Evolutionary conservation across 2,329 filamentous ascomycete genomes (phyloP).

Genomic region (Verticillium dahliae): DNA sequence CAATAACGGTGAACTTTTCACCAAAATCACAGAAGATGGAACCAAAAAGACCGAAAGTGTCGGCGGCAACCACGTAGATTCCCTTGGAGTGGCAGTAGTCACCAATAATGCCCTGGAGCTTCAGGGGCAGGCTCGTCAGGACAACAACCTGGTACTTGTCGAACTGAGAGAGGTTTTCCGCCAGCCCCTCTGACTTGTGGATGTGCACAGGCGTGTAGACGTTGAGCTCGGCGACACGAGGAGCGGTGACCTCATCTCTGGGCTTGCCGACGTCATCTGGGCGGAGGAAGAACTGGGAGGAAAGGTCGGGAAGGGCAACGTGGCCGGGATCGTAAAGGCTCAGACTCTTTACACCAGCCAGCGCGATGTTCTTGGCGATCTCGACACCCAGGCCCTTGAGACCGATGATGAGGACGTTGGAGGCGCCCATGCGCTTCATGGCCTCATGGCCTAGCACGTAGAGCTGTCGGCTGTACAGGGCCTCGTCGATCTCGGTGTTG

Average conservation of each 20-base stretch:
- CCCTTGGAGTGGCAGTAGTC: conserved; percentile 93
- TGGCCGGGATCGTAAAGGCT: conserved; percentile 87
- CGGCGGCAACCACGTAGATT: conserved; percentile 81
- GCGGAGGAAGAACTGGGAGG: conserved; percentile 94
- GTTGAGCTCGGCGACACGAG: conserved; percentile 89
- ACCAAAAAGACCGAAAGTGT: conserved; percentile 91
- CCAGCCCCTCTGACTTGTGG: conserved; percentile 62
- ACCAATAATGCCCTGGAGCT: conserved; percentile 75
- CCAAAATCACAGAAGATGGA: conserved; percentile 97
- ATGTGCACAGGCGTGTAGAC: conserved; percentile 88
- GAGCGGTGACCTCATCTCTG: conserved; percentile 78
- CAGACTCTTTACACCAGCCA: conserved; percentile 95
- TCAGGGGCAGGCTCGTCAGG: conserved; percentile 74
- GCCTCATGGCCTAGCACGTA: conserved; percentile 70
- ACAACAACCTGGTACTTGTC: conserved; percentile 92
- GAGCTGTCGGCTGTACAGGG: conserved; percentile 68
- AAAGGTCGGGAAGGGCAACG: conserved; percentile 79
- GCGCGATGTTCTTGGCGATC: conserved; percentile 96
- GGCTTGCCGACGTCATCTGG: conserved; percentile 86
- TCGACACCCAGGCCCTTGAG: conserved; percentile 93
- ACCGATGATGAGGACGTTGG: conserved; percentile 87
- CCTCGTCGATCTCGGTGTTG: conserved; percentile 61
- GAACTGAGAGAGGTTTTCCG: conserved; percentile 70
- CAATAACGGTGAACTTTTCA: conserved; percentile 83
- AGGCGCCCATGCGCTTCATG: conserved; percentile 98